Conservation (phyloP, 306 rosid genomes). For the Hippophae tibetana region DNA sequence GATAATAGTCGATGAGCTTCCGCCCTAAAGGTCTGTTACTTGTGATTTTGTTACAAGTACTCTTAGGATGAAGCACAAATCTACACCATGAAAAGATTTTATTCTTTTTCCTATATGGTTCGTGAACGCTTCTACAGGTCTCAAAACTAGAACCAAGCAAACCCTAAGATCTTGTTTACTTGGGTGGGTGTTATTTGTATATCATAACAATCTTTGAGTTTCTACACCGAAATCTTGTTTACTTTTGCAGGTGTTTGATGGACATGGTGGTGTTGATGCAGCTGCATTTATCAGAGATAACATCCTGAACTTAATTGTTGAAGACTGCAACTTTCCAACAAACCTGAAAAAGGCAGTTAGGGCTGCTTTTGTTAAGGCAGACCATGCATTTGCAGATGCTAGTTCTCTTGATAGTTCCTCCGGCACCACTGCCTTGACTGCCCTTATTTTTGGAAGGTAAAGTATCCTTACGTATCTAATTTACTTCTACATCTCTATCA, state of each 20-base stretch:
- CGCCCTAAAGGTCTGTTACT: too few species aligned
- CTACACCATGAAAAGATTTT: too few species aligned
- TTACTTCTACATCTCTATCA: too few species aligned
- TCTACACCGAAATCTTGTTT: conserved; percentile 7
- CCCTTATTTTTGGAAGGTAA: conserved; percentile 44
- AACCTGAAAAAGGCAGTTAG: conserved; percentile 37
- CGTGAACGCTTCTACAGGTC: too few species aligned
- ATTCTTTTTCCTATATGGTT: too few species aligned
- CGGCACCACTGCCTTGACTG: conserved; percentile 46
- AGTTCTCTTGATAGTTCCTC: conserved; percentile 46
- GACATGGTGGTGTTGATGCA: conserved; percentile 63
- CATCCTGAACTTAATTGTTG: conserved; percentile 39
- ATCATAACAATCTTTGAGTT: background rate
- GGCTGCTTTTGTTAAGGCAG: conserved; percentile 46
- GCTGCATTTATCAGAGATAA: conserved; percentile 44
- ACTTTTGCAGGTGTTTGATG: conserved; percentile 49
- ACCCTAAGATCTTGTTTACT: too few species aligned
- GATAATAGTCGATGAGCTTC: too few species aligned
- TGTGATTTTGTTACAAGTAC: too few species aligned
- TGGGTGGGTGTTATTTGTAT: background rate
- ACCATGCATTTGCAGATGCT: conserved; percentile 52
- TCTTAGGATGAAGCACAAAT: too few species aligned
- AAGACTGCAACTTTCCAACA: conserved; percentile 39
- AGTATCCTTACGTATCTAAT: too few species aligned
- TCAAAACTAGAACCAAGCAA: too few species aligned